These are phyloP conservation scores for Vicia sativa DNA, from an alignment of 306 rosid species.

Conservation along the genomic window DNA sequence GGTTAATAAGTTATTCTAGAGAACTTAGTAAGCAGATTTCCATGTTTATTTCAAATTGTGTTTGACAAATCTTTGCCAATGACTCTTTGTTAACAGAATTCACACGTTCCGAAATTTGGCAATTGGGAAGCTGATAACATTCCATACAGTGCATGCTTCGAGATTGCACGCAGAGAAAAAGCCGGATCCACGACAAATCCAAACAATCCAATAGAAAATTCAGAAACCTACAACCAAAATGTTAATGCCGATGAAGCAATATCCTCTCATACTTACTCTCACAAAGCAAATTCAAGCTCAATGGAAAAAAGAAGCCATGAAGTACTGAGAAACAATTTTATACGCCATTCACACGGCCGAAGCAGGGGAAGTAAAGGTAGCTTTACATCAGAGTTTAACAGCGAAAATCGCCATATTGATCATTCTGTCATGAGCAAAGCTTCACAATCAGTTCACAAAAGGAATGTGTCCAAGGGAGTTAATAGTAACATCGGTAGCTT, in stretches of 20 bases:
- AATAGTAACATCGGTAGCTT: conserved; percentile 13
- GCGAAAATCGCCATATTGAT: conserved; percentile 4
- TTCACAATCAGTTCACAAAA: conserved; percentile 19
- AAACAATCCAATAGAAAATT: conserved; percentile 39
- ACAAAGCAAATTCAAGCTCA: conserved; percentile 19
- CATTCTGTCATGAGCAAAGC: not conserved
- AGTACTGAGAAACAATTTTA: not conserved
- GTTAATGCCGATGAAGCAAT: conserved; percentile 20
- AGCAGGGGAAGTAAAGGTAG: conserved; percentile 35
- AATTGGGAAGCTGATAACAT: conserved; percentile 39
- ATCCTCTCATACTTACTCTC: conserved; percentile 10
- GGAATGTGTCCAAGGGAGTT: conserved; percentile 29
- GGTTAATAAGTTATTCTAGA: not conserved
- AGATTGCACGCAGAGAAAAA: conserved; percentile 37
- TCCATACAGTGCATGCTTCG: conserved; percentile 43
- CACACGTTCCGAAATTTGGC: conserved; percentile 42
- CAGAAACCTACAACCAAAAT: conserved; percentile 8
- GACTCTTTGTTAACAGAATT: not conserved
- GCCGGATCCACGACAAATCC: conserved; percentile 27
- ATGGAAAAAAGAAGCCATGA: conserved; percentile 26
- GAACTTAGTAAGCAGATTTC: not conserved
- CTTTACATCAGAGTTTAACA: conserved; percentile 21
- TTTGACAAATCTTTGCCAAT: not conserved
- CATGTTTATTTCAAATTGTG: not conserved
- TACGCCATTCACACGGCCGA: not conserved